Conservation (phyloP, 2,329 filamentous ascomycete species). For the Tolypocladium tundrense region DNA sequence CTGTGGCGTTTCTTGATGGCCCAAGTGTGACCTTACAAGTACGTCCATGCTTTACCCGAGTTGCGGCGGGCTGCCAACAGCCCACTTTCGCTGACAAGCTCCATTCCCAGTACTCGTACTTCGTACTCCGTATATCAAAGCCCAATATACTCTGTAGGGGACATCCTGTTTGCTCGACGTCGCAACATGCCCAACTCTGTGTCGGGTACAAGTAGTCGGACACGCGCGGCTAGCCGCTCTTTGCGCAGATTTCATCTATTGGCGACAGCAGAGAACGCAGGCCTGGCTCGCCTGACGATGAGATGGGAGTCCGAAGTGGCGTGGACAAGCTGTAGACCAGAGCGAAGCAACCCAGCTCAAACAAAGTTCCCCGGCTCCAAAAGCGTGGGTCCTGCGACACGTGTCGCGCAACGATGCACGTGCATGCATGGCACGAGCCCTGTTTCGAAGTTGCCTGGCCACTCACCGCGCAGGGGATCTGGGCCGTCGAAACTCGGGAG, state of each 20-base stretch:
- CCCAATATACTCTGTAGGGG: neutral
- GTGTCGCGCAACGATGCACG: neutral
- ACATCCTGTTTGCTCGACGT: neutral
- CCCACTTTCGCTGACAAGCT: too few species aligned
- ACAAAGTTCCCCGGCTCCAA: too few species aligned
- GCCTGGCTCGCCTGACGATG: neutral
- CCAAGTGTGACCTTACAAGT: too few species aligned
- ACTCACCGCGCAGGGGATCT: neutral
- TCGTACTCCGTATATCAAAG: too few species aligned
- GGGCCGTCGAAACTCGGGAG: neutral
- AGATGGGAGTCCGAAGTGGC: neutral
- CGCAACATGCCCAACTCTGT: neutral
- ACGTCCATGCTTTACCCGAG: too few species aligned
- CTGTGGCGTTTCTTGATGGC: too few species aligned
- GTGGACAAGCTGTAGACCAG: neutral
- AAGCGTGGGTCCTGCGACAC: neutral
- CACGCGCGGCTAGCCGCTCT: neutral
- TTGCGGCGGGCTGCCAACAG: too few species aligned
- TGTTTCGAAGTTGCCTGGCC: neutral
- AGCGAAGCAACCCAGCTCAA: neutral
- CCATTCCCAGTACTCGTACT: too few species aligned
- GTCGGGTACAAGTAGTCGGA: neutral
- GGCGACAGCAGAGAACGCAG: neutral
- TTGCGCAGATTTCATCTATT: neutral
- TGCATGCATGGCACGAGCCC: neutral